These are phyloP conservation scores for Fusarium sambucinum DNA, from an alignment of 2,329 filamentous ascomycete genomes.

Conservation along the genomic window DNA sequence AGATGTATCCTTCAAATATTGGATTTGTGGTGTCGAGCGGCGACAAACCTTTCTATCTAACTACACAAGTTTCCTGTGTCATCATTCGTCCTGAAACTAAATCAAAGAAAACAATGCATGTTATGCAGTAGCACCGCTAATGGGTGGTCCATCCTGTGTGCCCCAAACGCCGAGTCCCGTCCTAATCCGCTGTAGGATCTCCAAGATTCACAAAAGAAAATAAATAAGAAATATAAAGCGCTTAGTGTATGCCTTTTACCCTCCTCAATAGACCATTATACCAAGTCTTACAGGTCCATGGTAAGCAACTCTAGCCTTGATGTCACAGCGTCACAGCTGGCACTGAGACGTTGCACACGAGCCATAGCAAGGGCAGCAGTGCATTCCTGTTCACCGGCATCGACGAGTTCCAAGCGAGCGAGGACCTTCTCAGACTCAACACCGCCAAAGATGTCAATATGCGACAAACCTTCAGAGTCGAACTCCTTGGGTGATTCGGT, in stretches of 20 bases:
- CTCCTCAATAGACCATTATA: neutral
- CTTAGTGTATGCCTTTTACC: constrained; percentile 40
- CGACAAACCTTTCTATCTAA: constrained; percentile 48
- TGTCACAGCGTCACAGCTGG: constrained; percentile 52
- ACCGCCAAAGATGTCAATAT: constrained; percentile 63
- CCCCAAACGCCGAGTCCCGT: constrained; percentile 43
- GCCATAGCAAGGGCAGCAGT: constrained; percentile 60
- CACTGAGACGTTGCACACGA: constrained; percentile 64
- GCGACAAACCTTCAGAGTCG: constrained; percentile 57
- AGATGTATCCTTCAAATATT: constrained; percentile 25
- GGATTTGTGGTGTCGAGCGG: constrained; percentile 45
- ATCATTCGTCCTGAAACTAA: constrained; percentile 44
- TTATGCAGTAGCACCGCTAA: constrained; percentile 41
- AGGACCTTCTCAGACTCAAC: constrained; percentile 74
- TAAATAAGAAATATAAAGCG: constrained; percentile 35
- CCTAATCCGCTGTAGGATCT: constrained; percentile 40
- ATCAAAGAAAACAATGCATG: constrained; percentile 32
- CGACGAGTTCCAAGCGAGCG: constrained; percentile 72
- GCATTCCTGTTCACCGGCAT: constrained; percentile 64
- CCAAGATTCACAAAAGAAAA: constrained; percentile 39
- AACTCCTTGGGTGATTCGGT: constrained; percentile 53
- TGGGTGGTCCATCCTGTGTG: constrained; percentile 38
- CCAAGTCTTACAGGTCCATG: constrained; percentile 48
- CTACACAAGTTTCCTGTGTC: constrained; percentile 47
- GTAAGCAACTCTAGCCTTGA: constrained; percentile 56